Percentiles rank a stretch among this genome's conserved stretches.
Conservation (phyloP, 352 stramenopile species). For the Aphanomyces cochlioides region DNA sequence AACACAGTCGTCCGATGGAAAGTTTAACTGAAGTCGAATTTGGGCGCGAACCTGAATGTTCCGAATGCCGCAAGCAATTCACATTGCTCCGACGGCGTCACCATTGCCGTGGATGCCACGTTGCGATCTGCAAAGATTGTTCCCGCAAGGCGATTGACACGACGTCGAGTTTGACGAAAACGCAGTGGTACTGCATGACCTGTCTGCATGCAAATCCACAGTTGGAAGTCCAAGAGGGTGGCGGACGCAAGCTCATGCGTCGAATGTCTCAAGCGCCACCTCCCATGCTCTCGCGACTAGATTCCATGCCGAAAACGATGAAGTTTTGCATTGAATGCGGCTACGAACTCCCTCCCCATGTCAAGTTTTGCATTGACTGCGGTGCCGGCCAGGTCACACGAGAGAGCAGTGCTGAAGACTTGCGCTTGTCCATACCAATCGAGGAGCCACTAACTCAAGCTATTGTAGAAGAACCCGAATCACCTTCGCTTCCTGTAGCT, state of each 20-base stretch:
- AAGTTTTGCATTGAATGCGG: slow-evolving; percentile 85
- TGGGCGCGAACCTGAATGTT: slow-evolving; percentile 66
- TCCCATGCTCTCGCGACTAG: slow-evolving; percentile 9
- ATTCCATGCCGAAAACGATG: slow-evolving; percentile 27
- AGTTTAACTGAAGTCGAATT: slow-evolving; percentile 37
- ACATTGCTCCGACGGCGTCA: slow-evolving; percentile 77
- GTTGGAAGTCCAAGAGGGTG: slow-evolving; percentile 49
- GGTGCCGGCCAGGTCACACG: slow-evolving; percentile 36
- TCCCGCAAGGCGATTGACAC: slow-evolving; percentile 70
- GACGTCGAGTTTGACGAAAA: slow-evolving; percentile 46
- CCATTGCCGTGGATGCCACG: slow-evolving; percentile 79
- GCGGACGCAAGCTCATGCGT: slow-evolving; percentile 17
- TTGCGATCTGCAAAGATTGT: slow-evolving; percentile 82
- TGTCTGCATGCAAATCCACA: slow-evolving; percentile 65
- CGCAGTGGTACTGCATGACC: slow-evolving; percentile 74
- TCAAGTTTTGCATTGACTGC: slow-evolving; percentile 87
- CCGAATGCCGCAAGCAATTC: slow-evolving; percentile 72
- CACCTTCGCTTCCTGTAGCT: too few relatives aligned
- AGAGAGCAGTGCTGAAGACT: slow-evolving; percentile 18
- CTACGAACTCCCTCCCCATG: slow-evolving; percentile 63
- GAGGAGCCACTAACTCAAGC: background rate
- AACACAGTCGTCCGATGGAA: slow-evolving; percentile 10
- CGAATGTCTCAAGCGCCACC: slow-evolving; percentile 3
- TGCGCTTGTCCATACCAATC: background rate
- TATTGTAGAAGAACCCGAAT: background rate